Percentiles rank a stretch among this genome's conserved stretches.
These are phyloP conservation scores for Fusarium newnesense DNA, from an alignment of 2,329 filamentous ascomycete genomes.

Conservation along the genomic window DNA sequence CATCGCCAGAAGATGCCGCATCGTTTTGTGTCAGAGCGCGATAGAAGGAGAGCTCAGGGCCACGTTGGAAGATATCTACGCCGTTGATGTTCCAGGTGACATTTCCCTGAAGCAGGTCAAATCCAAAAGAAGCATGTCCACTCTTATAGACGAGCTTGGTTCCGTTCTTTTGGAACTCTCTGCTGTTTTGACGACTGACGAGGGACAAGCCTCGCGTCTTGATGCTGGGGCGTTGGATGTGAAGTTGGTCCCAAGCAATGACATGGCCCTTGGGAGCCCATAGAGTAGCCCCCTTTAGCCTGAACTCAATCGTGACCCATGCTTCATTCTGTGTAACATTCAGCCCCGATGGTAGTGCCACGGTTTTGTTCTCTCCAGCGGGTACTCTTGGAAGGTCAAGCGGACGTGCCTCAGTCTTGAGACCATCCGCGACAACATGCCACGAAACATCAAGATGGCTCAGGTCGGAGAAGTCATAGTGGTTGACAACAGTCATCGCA, in stretches of 20 bases:
- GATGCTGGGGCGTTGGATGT: not conserved
- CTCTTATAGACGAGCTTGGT: not conserved
- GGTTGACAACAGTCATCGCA: not conserved
- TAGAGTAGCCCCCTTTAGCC: not conserved
- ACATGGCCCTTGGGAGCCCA: slow-evolving; percentile 13
- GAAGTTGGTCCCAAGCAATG: slow-evolving; percentile 23
- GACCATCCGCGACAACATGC: slow-evolving; percentile 8
- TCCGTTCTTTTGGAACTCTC: not conserved
- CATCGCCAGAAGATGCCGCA: not conserved
- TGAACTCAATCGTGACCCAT: slow-evolving; percentile 18
- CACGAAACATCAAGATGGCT: slow-evolving; percentile 12
- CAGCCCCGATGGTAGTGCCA: fast-evolving
- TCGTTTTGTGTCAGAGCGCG: slow-evolving; percentile 15
- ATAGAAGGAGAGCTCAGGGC: slow-evolving; percentile 11
- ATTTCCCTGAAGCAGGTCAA: not conserved
- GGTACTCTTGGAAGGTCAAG: not conserved
- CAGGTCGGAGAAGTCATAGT: slow-evolving; percentile 24
- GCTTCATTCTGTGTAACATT: not conserved
- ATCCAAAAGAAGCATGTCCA: not conserved
- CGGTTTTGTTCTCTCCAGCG: not conserved
- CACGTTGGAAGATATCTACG: not conserved
- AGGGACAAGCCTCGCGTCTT: fast-evolving
- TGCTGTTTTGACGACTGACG: fast-evolving
- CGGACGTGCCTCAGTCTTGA: not conserved
- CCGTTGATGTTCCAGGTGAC: slow-evolving; percentile 9